Percentiles rank a stretch among this genome's conserved stretches.
phyloP scores from a whole-genome alignment of 2,329 filamentous ascomycete genomes.

The Fusarium abutilonis region DNA sequence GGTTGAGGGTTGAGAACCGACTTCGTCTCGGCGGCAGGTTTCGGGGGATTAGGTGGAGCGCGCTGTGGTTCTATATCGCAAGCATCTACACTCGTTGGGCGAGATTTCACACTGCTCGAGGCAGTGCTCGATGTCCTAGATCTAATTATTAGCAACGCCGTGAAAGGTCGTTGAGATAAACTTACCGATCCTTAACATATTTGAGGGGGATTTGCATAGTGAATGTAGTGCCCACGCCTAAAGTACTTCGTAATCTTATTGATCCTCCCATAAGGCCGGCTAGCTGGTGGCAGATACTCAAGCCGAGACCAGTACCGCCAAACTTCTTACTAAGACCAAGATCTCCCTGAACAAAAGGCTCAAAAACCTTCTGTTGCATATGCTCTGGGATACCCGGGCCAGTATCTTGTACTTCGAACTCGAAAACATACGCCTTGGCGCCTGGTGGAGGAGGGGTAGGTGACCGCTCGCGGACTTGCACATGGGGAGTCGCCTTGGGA shows the following conservation, averaged over 20 bases:
- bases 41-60: conserved; percentile 40
- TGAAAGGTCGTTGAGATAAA: neutral
- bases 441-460: conserved; percentile 68
- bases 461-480: conserved; percentile 64
- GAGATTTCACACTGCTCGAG: conserved; percentile 63
- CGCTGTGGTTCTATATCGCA: conserved; percentile 52
- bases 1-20: conserved; percentile 71
- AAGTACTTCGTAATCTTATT: conserved; percentile 75
- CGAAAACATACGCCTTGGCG: conserved; percentile 76
- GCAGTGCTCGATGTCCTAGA: conserved; percentile 63
- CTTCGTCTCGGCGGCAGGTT: conserved; percentile 45
- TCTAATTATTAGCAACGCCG: conserved; percentile 25
- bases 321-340: conserved; percentile 88
- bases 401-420: conserved; percentile 89
- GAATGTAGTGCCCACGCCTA: conserved; percentile 81
- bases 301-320: conserved; percentile 85
- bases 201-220: conserved; percentile 84
- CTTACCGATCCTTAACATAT: conserved; percentile 71
- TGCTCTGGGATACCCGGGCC: conserved; percentile 84
- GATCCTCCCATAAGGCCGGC: conserved; percentile 83
- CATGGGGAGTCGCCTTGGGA: conserved; percentile 60
- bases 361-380: conserved; percentile 85
- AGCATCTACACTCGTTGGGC: conserved; percentile 59
- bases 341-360: conserved; percentile 95
- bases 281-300: conserved; percentile 90